Evolutionary conservation across 2,329 filamentous ascomycete species (phyloP), one percentile per base, ranked within the genome.

Genomic region (Claviceps sp.): DNA sequence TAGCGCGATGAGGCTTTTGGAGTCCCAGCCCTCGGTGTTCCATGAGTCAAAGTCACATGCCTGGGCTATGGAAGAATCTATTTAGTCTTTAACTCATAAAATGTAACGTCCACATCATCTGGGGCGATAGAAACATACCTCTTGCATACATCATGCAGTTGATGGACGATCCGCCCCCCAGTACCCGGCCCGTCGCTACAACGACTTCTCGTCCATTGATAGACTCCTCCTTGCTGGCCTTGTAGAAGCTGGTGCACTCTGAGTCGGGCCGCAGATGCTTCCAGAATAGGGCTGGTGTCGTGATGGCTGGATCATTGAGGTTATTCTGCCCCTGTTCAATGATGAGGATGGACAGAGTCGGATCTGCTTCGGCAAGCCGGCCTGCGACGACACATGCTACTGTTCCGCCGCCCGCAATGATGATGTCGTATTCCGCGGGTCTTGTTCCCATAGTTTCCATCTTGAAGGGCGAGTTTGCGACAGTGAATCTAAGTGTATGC

Each of bases 131-230:
- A 44, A 2, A 44, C 51, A n/a, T 52, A 56, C 56, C 57, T 50
- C 64, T 57, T 2, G 58, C 64, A 41, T 67, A 67, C 51, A 64
- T 63, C 55, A 62, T 58, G 49, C 65, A 58, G 48, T 67, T 67
- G 55, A 66, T 62, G 3, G 64, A 63, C 1, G 64, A 67, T 10
- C 64, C 63, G 2, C 64, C 64, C 13, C 6, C 65, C 65, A 1
- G 65, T 6, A 61, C 54, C 3, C 63, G 59, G 8, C 62, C 64
- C 0, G 60, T 47, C 0, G 59, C 52, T 0, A 66, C 60, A 7
- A 60, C 30, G 2, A 56, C 43, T 47, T 56, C 54, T 7, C 64
- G 57, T 2, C 57, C 57, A 38, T 56, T 59, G 24, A 67, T 52
- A 5, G 56, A 56, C 1, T 56, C 50, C 4, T 58, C 55, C 24